Base-by-base conservation (phyloP, 768 basidiomycete species). In the Phlebiopsis flavidoalba region DNA sequence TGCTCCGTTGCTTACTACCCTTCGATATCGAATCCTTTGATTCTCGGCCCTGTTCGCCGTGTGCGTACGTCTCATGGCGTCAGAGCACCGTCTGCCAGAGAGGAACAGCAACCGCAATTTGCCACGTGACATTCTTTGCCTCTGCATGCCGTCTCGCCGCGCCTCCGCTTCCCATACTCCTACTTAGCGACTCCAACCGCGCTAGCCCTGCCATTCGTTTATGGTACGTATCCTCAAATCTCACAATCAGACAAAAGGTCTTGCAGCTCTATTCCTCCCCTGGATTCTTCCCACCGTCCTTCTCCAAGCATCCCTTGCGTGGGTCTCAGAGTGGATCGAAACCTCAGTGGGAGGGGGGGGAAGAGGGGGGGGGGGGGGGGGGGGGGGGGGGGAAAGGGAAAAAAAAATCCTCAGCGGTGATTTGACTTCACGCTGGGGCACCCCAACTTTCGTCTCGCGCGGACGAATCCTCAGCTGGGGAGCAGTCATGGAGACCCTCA, bases 61-160 rank as follows among this genome's bases (percentile, higher is more conserved):
- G 21, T 86, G 87, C 64, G 81, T 89, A 8, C 83, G 96, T 8
- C 69, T 91, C n/a, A 88, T 93, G 73, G 81, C 87, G 0, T 74
- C 83, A n/a, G 51, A 92, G 90, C 70, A 96, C 95, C 0, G 84
- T 94, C 8, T 98, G 96, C n/a, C 69, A 79, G 97, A 63, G 96
- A 99, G 71, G 96, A 98, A 69, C 96, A 98, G 72, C 87, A 91
- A 45, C 87, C 93, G n/a, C 0, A 89, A 84, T 71, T n/a, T 99
- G 97, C 69, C 78, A 82, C 63, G 88, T 95, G 57, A 95, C 96
- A 0, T 98, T 95, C 76, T 97, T 91, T 70, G 77, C 86, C 0
- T 89, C 90, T 0, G 83, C 87, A 0, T 80, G n/a, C 87, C 8
- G 74, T 86, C 0, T 85, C 90, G n/a, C n/a, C 7, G 76, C 85